These are phyloP conservation scores for Durusdinium trenchii DNA, from an alignment of 73 alveolate species.

Conservation along the genomic window DNA sequence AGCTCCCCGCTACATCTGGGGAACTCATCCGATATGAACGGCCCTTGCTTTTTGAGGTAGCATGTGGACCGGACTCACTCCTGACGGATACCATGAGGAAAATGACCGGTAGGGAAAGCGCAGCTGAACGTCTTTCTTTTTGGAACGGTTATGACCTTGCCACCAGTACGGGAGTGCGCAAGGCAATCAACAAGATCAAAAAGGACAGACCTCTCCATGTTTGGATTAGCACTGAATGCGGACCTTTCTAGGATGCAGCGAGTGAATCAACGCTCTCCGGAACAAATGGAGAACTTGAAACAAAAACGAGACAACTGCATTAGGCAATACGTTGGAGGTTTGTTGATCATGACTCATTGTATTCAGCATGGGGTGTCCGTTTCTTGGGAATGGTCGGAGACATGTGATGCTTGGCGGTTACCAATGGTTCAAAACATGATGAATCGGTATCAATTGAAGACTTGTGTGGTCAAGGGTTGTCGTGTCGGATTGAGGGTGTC, in stretches of 20 bases:
- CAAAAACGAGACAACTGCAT: not conserved
- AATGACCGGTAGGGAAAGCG: not conserved
- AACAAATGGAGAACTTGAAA: not conserved
- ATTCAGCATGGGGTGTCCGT: not conserved
- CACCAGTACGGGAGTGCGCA: not conserved
- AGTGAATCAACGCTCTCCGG: not conserved
- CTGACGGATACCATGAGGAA: not conserved
- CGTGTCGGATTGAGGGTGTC: not conserved
- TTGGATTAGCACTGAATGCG: not conserved
- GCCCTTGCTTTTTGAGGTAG: not conserved
- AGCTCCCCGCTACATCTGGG: not conserved
- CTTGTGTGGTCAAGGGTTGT: conserved; percentile 21
- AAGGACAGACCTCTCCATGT: not conserved
- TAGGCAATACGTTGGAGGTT: not conserved
- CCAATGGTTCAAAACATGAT: not conserved
- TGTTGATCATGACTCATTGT: not conserved
- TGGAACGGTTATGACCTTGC: conserved; percentile 26
- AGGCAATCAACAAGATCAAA: not conserved
- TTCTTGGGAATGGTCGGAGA: conserved; percentile 9
- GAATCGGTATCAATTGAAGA: not conserved
- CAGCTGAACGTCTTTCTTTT: not conserved
- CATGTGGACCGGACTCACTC: not conserved
- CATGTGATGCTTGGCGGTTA: conserved; percentile 29
- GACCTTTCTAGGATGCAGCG: conserved; percentile 27
- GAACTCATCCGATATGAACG: not conserved